These are phyloP conservation scores for Podaxis pistillaris DNA, from an alignment of 768 basidiomycete genomes.

Conservation along the genomic window DNA sequence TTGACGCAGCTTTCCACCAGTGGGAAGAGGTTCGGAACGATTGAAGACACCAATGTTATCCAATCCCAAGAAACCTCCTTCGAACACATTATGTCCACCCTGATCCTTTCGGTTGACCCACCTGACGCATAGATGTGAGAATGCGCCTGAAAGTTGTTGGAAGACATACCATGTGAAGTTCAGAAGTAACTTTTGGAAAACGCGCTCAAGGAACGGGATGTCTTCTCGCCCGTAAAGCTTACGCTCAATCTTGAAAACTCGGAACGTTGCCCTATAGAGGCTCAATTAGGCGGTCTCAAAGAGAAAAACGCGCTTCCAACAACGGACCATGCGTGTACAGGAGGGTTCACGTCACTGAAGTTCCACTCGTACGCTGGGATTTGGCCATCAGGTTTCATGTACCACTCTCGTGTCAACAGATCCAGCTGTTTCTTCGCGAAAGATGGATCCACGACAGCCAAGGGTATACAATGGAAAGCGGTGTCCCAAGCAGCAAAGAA, in stretches of 20 bases:
- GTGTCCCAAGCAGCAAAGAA: constrained; percentile 99
- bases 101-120: constrained; percentile 99
- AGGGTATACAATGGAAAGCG: constrained; percentile 98
- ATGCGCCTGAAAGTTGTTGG: not conserved
- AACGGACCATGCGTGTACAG: constrained; percentile 92
- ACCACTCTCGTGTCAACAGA: constrained; percentile 96
- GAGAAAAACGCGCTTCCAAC: not conserved
- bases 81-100: constrained; percentile 94
- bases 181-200: constrained; percentile 95
- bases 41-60: constrained; percentile 99
- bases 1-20: constrained; percentile 91
- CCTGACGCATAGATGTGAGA: constrained; percentile 37
- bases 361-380: constrained; percentile 99
- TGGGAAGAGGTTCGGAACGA: constrained; percentile 94
- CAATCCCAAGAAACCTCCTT: constrained; percentile 96
- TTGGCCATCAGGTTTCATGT: constrained; percentile 98
- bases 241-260: constrained; percentile 98
- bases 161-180: constrained; percentile 87
- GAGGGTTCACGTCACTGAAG: constrained; percentile 97
- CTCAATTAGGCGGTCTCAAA: constrained; percentile 3
- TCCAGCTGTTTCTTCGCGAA: constrained; percentile 99
- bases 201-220: constrained; percentile 89
- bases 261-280: constrained; percentile 82
- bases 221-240: constrained; percentile 93
- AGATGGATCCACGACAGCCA: constrained; percentile 91